Evolutionary conservation across 352 stramenopile species (phyloP), one percentile per base, ranked within the genome.

Genomic region (Pythium graminicola): DNA sequence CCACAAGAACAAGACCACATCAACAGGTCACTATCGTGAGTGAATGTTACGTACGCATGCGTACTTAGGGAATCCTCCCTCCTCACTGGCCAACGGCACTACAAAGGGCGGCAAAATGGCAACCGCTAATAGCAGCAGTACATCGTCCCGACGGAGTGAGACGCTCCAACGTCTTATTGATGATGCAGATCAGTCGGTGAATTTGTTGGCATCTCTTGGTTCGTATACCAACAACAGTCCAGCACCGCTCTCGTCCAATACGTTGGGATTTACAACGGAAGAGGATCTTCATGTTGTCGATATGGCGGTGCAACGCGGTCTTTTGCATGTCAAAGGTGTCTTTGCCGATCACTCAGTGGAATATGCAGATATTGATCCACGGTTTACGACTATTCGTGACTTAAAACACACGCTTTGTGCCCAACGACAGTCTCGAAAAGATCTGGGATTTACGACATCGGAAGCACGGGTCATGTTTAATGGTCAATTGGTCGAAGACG

Each of bases 281-380:
- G n/a, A n/a, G 14, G 31, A 14, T 14, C 47, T 69, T 19, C 31
- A 40, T 23, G 73, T 79, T 14, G 76, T 93, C 3, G 62, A 72
- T 55, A 39, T 70, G 3, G 84, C 73, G 0, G 70, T 89, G 16
- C 67, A 70, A 31, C 57, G 67, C 1, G 81, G 76, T 1, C 33
- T 80, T 5, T 59, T 89, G n/a, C 82, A 93, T 55, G 71, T 93
- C 24, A 89, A 90, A 36, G 82, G 79, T 48, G 67, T 89, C 24
- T 93, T 93, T 38, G 76, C 82, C 1, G 82, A 93, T 57, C 73
- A 88, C 49, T 88, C 76, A 23, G 78, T 84, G 11, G 82, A 89
- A 63, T 93, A 85, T 40, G 75, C 83, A 14, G 82, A 93, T 42
- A 67, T 93, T 4, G 76, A 91, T 24, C 73, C 82, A 39, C 72